A percentile compares a stretch with the other conserved stretches of the same genome.
phyloP scores from a whole-genome alignment of 2,329 filamentous ascomycete genomes.

The Claviceps maximensis region DNA sequence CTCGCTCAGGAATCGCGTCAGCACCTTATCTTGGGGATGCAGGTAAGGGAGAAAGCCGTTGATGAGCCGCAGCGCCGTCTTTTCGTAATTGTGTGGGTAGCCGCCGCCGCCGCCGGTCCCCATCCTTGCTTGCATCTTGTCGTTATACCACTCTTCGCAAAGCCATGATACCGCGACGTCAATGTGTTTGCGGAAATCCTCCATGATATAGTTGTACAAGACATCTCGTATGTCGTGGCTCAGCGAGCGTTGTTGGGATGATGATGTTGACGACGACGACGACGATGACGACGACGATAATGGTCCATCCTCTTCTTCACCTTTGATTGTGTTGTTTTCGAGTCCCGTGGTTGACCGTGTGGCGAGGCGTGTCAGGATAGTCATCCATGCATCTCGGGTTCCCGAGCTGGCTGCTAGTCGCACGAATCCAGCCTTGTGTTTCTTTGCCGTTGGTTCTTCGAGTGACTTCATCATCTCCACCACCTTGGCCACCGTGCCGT shows the following conservation, averaged over 20 bases:
- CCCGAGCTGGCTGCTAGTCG: slow-evolving; percentile 73
- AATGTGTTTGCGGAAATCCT: slow-evolving; percentile 82
- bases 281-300: slow-evolving; percentile 15
- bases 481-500: slow-evolving; percentile 61
- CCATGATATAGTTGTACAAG: slow-evolving; percentile 74
- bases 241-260: slow-evolving; percentile 30
- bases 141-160: slow-evolving; percentile 96
- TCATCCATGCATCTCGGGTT: slow-evolving; percentile 82
- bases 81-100: slow-evolving; percentile 57
- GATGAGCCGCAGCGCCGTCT: slow-evolving; percentile 67
- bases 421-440: slow-evolving; percentile 61
- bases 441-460: slow-evolving; percentile 51
- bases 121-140: slow-evolving; percentile 39
- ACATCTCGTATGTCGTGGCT: slow-evolving; percentile 63
- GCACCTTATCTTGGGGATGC: slow-evolving; percentile 77
- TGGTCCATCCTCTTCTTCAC: slow-evolving; percentile 50
- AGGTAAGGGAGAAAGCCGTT: slow-evolving; percentile 84
- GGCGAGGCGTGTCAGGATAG: slow-evolving; percentile 71
- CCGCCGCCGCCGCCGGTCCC: slow-evolving; percentile 29
- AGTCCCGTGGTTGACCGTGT: slow-evolving; percentile 65
- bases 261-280: slow-evolving; percentile 1
- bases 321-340: slow-evolving; percentile 44
- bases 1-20: slow-evolving; percentile 85
- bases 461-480: slow-evolving; percentile 64
- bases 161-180: slow-evolving; percentile 89